These are phyloP conservation scores for Brassica napus DNA, from an alignment of 345 rosid species.

Conservation along the genomic window Da-Ae NC_063450.1:44914501-44915000, in stretches of 20 bases:
- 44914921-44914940: conserved; percentile 66
- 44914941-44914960: conserved; percentile 69
- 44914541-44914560: conserved; percentile 1
- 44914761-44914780: not conserved
- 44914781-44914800: conserved; percentile 11
- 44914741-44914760: not conserved
- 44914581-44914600: not conserved
- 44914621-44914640: conserved; percentile 76
- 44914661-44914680: conserved; percentile 75
- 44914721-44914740: conserved; percentile 70
- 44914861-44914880: conserved; percentile 78
- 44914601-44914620: conserved; percentile 5
- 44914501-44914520: not conserved
- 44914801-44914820: conserved; percentile 29
- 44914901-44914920: conserved; percentile 69
- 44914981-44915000: conserved; percentile 2
- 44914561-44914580: not conserved
- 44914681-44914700: conserved; percentile 59
- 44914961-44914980: conserved; percentile 88
- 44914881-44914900: conserved; percentile 75
- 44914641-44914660: conserved; percentile 77
- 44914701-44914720: conserved; percentile 65
- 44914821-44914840: conserved; percentile 85
- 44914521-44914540: not conserved
- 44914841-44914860: conserved; percentile 83